Conservation (phyloP, 2,329 filamentous ascomycete genomes). For the Colletotrichum cuscutae region DNA sequence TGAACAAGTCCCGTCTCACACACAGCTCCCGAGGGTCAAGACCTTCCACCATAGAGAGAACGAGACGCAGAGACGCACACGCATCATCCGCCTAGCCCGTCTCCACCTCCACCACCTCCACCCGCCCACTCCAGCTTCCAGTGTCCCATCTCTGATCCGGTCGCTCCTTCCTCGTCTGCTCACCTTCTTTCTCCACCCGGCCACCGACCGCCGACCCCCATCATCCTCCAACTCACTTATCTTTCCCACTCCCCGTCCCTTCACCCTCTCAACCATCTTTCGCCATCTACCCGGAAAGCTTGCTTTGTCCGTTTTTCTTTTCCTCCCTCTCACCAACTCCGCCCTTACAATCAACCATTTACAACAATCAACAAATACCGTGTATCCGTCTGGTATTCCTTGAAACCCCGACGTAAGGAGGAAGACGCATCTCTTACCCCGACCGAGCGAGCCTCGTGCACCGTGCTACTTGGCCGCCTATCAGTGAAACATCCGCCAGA, state of each 20-base stretch:
- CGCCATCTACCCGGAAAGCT: slow-evolving; percentile 6
- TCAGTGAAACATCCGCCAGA: slow-evolving; percentile 33
- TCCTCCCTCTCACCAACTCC: background rate
- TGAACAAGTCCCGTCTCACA: slow-evolving; percentile 13
- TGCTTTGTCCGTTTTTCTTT: slow-evolving; percentile 6
- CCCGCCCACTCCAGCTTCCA: slow-evolving; percentile 6
- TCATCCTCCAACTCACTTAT: slow-evolving; percentile 31
- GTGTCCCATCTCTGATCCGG: background rate
- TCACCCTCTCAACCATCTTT: slow-evolving; percentile 1
- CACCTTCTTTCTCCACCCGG: slow-evolving; percentile 32
- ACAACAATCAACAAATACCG: slow-evolving; percentile 56
- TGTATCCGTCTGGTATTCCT: background rate
- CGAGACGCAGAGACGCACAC: slow-evolving; percentile 25
- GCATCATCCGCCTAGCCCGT: slow-evolving; percentile 31
- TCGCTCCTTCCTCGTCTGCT: slow-evolving; percentile 31
- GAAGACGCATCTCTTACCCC: slow-evolving; percentile 1
- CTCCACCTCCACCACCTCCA: slow-evolving; percentile 28
- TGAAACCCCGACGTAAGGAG: background rate
- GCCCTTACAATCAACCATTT: slow-evolving; percentile 39
- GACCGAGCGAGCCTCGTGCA: slow-evolving; percentile 32
- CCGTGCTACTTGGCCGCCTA: slow-evolving; percentile 30
- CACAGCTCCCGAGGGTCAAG: slow-evolving; percentile 17
- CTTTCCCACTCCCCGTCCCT: slow-evolving; percentile 26
- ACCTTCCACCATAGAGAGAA: slow-evolving; percentile 13
- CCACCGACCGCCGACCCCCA: slow-evolving; percentile 28